A percentile compares a stretch with the other conserved stretches of the same genome.
Conservation (phyloP, 129 eudicot species). For the Apium graveolens region DNA sequence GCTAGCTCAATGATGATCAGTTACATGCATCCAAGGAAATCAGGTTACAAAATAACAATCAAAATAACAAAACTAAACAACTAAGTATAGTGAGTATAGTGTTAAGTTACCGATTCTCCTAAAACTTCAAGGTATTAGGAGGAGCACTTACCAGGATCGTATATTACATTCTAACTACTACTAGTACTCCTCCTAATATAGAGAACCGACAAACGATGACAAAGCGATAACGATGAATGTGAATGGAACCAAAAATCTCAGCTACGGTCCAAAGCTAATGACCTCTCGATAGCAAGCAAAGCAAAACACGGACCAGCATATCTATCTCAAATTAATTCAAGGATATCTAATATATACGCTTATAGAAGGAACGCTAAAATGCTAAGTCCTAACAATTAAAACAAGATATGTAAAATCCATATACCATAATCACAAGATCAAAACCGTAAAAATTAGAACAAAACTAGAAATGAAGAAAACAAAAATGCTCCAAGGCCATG, state of each 20-base stretch:
- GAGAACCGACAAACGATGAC: neutral
- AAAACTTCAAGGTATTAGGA: too few relatives aligned
- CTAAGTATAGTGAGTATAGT: neutral
- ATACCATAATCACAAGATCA: neutral
- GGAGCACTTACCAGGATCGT: too few relatives aligned
- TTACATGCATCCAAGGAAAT: neutral
- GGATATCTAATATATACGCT: neutral
- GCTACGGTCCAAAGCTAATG: neutral
- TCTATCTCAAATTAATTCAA: neutral
- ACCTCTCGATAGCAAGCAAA: neutral
- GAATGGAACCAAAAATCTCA: slow-evolving; percentile 3
- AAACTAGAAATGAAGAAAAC: neutral
- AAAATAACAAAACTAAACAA: neutral
- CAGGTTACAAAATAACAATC: neutral
- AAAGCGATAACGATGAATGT: neutral
- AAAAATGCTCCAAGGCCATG: neutral
- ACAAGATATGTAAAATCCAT: neutral
- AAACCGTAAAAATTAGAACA: neutral
- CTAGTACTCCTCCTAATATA: too few relatives aligned
- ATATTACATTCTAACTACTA: too few relatives aligned
- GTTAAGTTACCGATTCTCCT: too few relatives aligned
- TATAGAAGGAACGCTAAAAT: neutral
- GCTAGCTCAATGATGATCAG: neutral
- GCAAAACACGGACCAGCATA: neutral
- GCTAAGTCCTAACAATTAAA: neutral